These are phyloP conservation scores for Megacollybia platyphylla DNA, from an alignment of 1,284 basidiomycete genomes.

Conservation along the genomic window DNA sequence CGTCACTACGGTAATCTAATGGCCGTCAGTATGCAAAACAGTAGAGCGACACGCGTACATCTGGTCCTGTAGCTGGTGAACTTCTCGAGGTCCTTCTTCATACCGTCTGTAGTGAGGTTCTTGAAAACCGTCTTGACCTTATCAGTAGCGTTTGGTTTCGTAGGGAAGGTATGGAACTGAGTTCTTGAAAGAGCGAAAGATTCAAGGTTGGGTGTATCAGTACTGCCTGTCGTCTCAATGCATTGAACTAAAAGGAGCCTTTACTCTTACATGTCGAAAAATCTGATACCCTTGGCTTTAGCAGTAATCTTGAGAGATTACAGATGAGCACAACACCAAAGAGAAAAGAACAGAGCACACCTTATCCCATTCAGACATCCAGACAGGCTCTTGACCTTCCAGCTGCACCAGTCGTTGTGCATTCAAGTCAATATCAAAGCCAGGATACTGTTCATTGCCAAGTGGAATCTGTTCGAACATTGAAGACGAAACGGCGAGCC, in stretches of 20 bases:
- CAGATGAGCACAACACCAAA: constrained; percentile 4
- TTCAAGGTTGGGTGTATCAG: constrained; percentile 7
- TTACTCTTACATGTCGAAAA: constrained; percentile 72
- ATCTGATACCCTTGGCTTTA: constrained; percentile 63
- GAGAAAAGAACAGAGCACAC: constrained; percentile 17
- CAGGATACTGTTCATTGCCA: constrained; percentile 16
- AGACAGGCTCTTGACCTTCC: constrained; percentile 52
- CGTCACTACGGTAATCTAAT: constrained; percentile 69
- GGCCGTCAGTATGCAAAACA: constrained; percentile 17
- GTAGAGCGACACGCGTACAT: constrained; percentile 28
- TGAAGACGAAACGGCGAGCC: constrained; percentile 20
- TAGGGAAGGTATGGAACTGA: constrained; percentile 34
- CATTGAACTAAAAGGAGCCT: constrained; percentile 20
- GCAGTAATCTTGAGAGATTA: constrained; percentile 49
- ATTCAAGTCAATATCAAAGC: constrained; percentile 49
- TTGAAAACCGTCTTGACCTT: constrained; percentile 48
- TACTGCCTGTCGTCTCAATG: constrained; percentile 3
- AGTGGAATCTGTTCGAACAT: constrained; percentile 21
- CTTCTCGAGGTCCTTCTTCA: constrained; percentile 54
- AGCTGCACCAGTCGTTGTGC: constrained; percentile 68
- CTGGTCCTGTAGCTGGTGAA: constrained; percentile 68
- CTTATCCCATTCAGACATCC: constrained; percentile 81
- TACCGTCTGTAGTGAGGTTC: constrained; percentile 54
- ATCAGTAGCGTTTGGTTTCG: constrained; percentile 41
- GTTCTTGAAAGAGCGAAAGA: constrained; percentile 8